Evolutionary conservation across 129 eudicot genomes (phyloP).

Genomic region (Centrapalus pauciflorus): DNA sequence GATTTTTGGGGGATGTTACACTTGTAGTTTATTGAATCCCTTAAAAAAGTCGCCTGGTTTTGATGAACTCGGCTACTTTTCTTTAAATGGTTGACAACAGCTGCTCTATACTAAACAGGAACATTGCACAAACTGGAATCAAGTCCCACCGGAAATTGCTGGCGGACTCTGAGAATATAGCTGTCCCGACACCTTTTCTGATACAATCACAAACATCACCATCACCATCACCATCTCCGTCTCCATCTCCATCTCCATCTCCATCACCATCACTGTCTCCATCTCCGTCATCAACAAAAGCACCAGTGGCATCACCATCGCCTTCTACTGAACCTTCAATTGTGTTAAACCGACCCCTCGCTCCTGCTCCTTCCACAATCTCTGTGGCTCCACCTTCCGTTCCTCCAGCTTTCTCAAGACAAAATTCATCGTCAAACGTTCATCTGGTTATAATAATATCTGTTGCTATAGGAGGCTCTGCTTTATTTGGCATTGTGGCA

Average conservation of each 20-base stretch:
- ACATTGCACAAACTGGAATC: conserved; percentile 17
- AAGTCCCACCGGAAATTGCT: conserved; percentile 39
- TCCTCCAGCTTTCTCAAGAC: background rate
- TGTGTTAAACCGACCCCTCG: conserved; percentile 5
- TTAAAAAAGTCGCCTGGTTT: background rate
- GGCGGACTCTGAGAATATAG: background rate
- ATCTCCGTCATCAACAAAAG: conserved; percentile 20
- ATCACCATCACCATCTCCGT: background rate
- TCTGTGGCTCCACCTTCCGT: conserved; percentile 24
- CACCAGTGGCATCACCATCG: conserved; percentile 29
- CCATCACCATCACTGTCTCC: conserved; percentile 24
- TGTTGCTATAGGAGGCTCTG: conserved; percentile 42
- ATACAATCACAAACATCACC: background rate
- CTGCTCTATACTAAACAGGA: conserved; percentile 36
- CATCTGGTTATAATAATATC: conserved; percentile 21
- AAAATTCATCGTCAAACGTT: background rate
- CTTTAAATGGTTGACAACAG: conserved; percentile 16
- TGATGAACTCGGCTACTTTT: background rate
- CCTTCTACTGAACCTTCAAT: conserved; percentile 29
- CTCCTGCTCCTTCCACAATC: conserved; percentile 9
- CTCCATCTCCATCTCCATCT: background rate
- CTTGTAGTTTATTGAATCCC: background rate
- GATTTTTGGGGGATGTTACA: background rate
- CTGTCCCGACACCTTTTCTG: background rate
- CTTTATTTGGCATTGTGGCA: conserved; percentile 32